Base-by-base conservation (phyloP, 345 rosid species). In the Eucalyptus curtisii region DNA sequence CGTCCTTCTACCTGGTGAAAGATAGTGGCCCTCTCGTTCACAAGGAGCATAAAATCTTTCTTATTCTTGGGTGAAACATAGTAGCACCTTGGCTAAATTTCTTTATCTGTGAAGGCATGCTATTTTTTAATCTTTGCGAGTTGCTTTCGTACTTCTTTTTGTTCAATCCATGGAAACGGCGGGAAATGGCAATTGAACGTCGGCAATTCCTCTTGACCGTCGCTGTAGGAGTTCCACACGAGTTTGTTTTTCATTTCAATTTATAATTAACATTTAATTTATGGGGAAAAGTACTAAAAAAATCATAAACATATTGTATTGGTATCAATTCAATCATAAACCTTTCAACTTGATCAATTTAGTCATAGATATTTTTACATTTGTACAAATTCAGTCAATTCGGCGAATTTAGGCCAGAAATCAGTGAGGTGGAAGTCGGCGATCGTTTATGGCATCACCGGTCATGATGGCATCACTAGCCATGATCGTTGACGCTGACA, bases 401-500 rank as follows among this genome's bases (percentile, higher is more conserved):
- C 2, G 2, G 0, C 4, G 2, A 52, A 52, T 52, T 52, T 52
- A 7, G 10, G 10, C 0, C 0, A 0, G 0, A 52, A 52, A 52
- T 52, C 2, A 19, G 2, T 52, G 24, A 52, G 1, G 0, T 52
- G 24, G 0, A 52, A 52, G 24, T 52, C 2, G 10, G 24, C 1
- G 0, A 52, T 52, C 5, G 3, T 52, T 19, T 3, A 7, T 52
- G 55, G 24, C 55, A 19, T 52, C 1, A 2, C 7, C 10, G 3
- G 0, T 0, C 2, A 52, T 0, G 9, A 52, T 52, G 42, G 24
- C 57, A 19, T 52, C 1, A 1, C 7, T 10, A 7, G 0, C 0
- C 1, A 52, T 0, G 10, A 52, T 52, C 10, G 0, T 7, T 8
- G 17, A 52, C 0, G 1, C 24, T 52, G 3, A 19, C 0, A 1